Evolutionary conservation across 2,329 filamentous ascomycete genomes (phyloP), one percentile per base, ranked within the genome.

Genomic region (Alternaria sp.): DNA sequence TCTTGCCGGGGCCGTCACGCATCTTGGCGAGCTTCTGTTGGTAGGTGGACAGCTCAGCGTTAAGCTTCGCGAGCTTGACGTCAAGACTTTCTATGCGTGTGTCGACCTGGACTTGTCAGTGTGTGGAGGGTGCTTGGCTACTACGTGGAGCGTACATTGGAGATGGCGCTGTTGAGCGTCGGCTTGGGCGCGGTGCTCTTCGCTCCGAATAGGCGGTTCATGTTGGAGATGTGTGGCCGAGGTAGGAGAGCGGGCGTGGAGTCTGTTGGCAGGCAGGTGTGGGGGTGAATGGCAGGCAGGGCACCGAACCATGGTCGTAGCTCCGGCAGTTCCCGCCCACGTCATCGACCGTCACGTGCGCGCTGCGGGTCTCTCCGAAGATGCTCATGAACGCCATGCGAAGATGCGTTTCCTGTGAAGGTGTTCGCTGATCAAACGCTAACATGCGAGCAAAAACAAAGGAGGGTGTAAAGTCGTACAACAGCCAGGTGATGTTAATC

Each of bases 131-230:
- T 5, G 46, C 26, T 50, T 50, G 42, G 52, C 31, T 37, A 29
- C 51, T 28, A 50, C n/a, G 58, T 48, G 53, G 33, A 52, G 67
- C 79, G 62, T 79, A 95, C 90, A 83, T 91, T 95, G 77, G 83
- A 79, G 72, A 97, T 96, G 69, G 93, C 93, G 70, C 86, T 84
- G 80, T 86, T 87, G 68, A 97, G 90, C 50, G 91, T 94, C 13
- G 95, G 92, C 80, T 98, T 98, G 54, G 95, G 93, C 63, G 88
- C 89, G 66, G 90, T 89, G 80, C 86, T 90, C 81, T 93, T 95
- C 70, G 90, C 86, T 76, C 95, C 95, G 78, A 99, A 99, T 70
- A 99, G 85, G 71, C 95, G 91, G 79, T 99, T 98, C 95, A 99
- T 98, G 63, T 54, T 83, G 79, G 40, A 1, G 29, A 48, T 46